A percentile compares a stretch with the other conserved stretches of the same genome.
phyloP scores from a whole-genome alignment of 768 basidiomycete species.

The Suillus weaverae region DNA sequence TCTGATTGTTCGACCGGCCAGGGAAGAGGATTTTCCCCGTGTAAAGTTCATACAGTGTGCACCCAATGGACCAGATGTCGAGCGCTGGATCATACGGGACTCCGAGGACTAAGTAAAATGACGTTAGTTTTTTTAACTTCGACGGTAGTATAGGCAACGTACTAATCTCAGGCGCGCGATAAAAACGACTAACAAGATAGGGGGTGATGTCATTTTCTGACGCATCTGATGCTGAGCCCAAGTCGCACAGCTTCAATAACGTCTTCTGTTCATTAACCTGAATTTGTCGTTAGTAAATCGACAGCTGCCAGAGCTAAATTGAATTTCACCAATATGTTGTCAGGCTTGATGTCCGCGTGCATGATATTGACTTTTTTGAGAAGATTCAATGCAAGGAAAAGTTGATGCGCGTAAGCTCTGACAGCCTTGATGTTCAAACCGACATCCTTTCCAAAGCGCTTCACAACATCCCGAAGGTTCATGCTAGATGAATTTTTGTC shows the following conservation, averaged over 20 bases:
- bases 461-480: conserved; percentile 97
- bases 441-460: conserved; percentile 97
- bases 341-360: conserved; percentile 99
- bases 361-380: conserved; percentile 90
- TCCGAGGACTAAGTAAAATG: conserved; percentile 70
- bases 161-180: conserved; percentile 99
- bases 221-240: conserved; percentile 95
- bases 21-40: conserved; percentile 98
- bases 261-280: conserved; percentile 97
- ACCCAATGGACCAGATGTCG: conserved; percentile 97
- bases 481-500: conserved; percentile 54
- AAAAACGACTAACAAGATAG: conserved; percentile 96
- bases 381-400: conserved; percentile 84
- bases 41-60: conserved; percentile 94
- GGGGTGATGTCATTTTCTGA: conserved; percentile 97
- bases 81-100: conserved; percentile 92
- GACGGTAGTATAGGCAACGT: conserved; percentile 29
- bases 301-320: conserved; percentile 13
- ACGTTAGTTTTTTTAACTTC: conserved; percentile 18
- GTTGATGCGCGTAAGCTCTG: conserved; percentile 97
- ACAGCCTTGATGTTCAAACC: conserved; percentile 95
- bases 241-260: conserved; percentile 89
- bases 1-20: conserved; percentile 95
- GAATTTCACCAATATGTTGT: conserved; percentile 85
- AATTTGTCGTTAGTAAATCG: conserved; percentile 14